phyloP scores from a whole-genome alignment of 306 rosid genomes.

The Biancaea sappan region DNA sequence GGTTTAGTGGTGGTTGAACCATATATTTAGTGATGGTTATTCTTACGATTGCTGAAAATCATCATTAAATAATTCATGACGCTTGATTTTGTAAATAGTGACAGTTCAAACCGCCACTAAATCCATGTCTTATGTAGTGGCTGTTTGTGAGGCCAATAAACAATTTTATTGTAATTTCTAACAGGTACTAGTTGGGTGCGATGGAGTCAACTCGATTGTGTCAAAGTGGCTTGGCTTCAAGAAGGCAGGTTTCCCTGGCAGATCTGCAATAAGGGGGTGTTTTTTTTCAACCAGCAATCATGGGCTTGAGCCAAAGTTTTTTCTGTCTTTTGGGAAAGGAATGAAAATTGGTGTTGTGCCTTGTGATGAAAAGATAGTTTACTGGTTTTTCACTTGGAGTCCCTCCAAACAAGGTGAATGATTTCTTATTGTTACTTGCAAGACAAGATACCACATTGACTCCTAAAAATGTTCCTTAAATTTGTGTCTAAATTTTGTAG shows the following conservation, averaged over 20 bases:
- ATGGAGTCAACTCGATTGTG: conserved; percentile 84
- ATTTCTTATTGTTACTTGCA: background rate
- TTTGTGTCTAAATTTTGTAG: no score
- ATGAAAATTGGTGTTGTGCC: conserved; percentile 55
- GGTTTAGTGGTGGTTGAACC: no score
- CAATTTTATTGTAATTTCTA: no score
- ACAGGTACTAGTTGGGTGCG: conserved; percentile 77
- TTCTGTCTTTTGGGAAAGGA: conserved; percentile 62
- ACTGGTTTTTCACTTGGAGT: conserved; percentile 68
- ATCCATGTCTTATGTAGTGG: no score
- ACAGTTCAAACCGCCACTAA: no score
- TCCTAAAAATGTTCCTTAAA: no score
- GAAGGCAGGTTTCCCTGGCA: conserved; percentile 43
- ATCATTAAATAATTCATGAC: no score
- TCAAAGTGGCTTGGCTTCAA: conserved; percentile 76
- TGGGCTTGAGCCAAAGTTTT: conserved; percentile 41
- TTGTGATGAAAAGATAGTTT: conserved; percentile 45
- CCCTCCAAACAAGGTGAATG: conserved; percentile 59
- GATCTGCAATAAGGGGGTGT: conserved; percentile 65
- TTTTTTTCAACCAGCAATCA: conserved; percentile 34
- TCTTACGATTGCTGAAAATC: no score
- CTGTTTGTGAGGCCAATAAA: no score
- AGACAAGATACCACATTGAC: no score
- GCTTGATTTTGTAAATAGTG: no score
- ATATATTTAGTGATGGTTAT: no score